phyloP scores from a whole-genome alignment of 371 early-diverging fungal species.

The Cokeromyces recurvatus region DNA sequence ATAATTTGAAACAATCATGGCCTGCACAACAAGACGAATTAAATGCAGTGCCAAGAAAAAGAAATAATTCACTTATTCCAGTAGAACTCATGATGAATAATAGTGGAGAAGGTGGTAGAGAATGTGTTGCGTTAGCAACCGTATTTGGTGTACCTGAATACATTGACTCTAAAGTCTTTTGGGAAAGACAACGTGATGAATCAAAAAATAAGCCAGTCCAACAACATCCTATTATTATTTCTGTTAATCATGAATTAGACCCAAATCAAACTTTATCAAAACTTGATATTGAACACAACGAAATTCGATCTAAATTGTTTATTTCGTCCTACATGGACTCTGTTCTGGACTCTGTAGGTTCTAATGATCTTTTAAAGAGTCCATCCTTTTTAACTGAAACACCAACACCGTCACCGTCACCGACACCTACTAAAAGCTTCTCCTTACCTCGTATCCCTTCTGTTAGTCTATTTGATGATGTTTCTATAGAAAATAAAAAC shows the following conservation, averaged over 20 bases:
- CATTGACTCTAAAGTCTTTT: conserved; percentile 38
- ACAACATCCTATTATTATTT: background rate
- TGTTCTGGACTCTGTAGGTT: conserved; percentile 20
- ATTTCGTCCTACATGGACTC: conserved; percentile 27
- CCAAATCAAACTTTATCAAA: conserved; percentile 5
- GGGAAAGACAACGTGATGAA: conserved; percentile 30
- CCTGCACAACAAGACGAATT: too few relatives aligned
- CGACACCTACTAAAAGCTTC: conserved; percentile 19
- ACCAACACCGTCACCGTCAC: conserved; percentile 3
- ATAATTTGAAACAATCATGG: too few relatives aligned
- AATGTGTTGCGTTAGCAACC: conserved; percentile 43
- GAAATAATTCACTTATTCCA: conserved; percentile 40
- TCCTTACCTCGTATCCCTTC: conserved; percentile 33
- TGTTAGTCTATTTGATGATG: conserved; percentile 36
- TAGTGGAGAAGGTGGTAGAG: conserved; percentile 32
- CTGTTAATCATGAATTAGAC: conserved; percentile 7
- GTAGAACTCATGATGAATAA: conserved; percentile 33
- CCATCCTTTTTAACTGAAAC: too few relatives aligned
- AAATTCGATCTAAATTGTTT: background rate
- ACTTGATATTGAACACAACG: background rate
- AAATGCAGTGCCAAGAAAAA: conserved; percentile 19
- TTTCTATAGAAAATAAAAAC: background rate
- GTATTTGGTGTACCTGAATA: conserved; percentile 50
- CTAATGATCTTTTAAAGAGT: conserved; percentile 10
- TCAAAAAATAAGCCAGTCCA: background rate